phyloP scores from a whole-genome alignment of 176 grass and related monocot species.

The Thinopyrum elongatum region DNA sequence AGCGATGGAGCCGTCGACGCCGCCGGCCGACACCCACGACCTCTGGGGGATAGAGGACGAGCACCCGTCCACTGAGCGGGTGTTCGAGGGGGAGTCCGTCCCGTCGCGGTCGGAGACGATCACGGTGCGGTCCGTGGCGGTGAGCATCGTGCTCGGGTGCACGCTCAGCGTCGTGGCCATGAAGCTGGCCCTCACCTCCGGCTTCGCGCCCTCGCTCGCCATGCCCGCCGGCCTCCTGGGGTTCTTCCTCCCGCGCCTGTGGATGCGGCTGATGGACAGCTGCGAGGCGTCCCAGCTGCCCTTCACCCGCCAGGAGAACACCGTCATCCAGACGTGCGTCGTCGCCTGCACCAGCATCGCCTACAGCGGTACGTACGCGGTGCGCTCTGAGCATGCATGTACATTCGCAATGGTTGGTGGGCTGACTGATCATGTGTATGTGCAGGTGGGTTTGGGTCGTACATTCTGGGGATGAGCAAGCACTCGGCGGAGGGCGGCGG shows the following conservation, averaged over 20 bases:
- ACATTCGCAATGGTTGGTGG: not conserved
- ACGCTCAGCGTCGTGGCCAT: conserved; percentile 51
- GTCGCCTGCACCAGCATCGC: conserved; percentile 48
- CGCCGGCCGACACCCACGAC: not conserved
- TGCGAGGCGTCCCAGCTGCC: conserved; percentile 35
- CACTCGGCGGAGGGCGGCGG: not conserved
- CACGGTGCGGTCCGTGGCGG: conserved; percentile 48
- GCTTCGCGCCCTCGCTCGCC: conserved; percentile 39
- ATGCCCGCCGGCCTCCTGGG: conserved; percentile 50
- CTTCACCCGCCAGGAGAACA: conserved; percentile 93
- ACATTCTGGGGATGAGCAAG: conserved; percentile 36
- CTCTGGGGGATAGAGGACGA: not conserved
- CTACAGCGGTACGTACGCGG: conserved; percentile 2
- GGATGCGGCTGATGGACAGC: conserved; percentile 34
- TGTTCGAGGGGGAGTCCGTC: conserved; percentile 50
- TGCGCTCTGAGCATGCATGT: not conserved
- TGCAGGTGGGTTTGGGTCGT: conserved; percentile 31
- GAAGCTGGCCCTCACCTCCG: conserved; percentile 49
- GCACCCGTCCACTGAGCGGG: conserved; percentile 43
- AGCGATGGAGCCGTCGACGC: conserved; percentile 10
- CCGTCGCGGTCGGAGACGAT: conserved; percentile 47
- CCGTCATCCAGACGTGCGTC: conserved; percentile 87
- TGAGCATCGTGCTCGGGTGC: conserved; percentile 38
- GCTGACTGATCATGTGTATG: not conserved
- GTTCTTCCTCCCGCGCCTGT: conserved; percentile 47